Percentiles rank a stretch among this genome's conserved stretches.
Conservation (phyloP, 2,329 filamentous ascomycete species). For the Cladosporium sphaerospermum region DNA sequence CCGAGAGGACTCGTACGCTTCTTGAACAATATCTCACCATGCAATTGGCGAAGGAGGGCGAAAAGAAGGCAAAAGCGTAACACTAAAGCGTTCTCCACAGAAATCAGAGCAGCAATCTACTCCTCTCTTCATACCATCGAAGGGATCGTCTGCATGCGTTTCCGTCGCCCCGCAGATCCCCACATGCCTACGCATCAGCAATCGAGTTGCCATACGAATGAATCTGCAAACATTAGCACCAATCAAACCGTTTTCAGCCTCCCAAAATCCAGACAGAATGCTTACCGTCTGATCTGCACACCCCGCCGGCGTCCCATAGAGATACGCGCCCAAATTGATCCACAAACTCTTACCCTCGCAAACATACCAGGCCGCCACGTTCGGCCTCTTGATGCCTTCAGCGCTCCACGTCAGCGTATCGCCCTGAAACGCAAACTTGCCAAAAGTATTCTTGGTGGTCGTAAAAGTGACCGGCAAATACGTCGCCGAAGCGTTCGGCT, state of each 20-base stretch:
- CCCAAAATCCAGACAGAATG: conserved; percentile 7
- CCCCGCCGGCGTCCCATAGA: conserved; percentile 51
- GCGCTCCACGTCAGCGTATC: conserved; percentile 52
- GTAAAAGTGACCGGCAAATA: conserved; percentile 49
- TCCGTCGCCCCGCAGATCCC: no score
- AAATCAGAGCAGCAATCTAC: no score
- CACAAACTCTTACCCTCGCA: conserved; percentile 48
- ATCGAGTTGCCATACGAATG: conserved; percentile 39
- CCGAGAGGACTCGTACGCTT: conserved; percentile 36
- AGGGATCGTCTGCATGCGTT: no score
- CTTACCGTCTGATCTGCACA: conserved; percentile 55
- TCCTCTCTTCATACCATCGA: no score
- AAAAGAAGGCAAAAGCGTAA: neutral
- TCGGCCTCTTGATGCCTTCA: conserved; percentile 46
- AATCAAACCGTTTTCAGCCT: neutral
- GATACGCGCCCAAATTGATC: conserved; percentile 55
- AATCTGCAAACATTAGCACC: conserved; percentile 26
- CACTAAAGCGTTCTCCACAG: no score
- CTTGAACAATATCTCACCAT: conserved; percentile 33
- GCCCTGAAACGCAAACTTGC: conserved; percentile 52
- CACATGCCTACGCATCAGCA: conserved; percentile 17
- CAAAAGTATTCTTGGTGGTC: conserved; percentile 47
- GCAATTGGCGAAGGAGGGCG: conserved; percentile 17
- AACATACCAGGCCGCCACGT: conserved; percentile 54
- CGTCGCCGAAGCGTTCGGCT: conserved; percentile 41